These are phyloP conservation scores for Filobasidium uniguttulatum DNA, from an alignment of 1,284 basidiomycete species.

Conservation along the genomic window DNA sequence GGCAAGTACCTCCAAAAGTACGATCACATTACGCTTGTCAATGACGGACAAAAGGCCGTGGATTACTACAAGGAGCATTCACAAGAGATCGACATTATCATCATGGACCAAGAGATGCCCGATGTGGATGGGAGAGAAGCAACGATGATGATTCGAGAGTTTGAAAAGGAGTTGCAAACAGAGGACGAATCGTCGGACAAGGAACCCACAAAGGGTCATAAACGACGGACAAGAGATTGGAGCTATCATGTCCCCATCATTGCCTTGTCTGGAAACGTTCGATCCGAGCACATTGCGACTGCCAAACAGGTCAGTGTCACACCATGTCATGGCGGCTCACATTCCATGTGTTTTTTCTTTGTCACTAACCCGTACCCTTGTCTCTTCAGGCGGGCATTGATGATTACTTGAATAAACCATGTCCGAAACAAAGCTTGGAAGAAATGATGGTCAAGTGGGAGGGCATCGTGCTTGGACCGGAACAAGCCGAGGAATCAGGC, in stretches of 20 bases:
- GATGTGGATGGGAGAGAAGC: constrained; percentile 4
- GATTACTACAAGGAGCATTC: constrained; percentile 4
- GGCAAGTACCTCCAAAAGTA: constrained; percentile 2
- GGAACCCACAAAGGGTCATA: neutral
- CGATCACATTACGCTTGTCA: neutral
- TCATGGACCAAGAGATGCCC: constrained; percentile 10
- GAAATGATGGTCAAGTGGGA: constrained; percentile 8
- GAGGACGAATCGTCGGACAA: no score
- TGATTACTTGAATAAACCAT: constrained; percentile 7
- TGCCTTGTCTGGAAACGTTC: constrained; percentile 5
- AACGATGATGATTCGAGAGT: constrained; percentile 4
- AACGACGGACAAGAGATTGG: neutral
- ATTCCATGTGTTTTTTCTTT: no score
- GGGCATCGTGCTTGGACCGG: neutral
- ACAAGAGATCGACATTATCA: constrained; percentile 3
- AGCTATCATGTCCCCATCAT: constrained; percentile 4
- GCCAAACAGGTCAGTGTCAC: constrained; percentile 6
- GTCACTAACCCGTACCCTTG: no score
- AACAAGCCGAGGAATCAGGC: neutral
- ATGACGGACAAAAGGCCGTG: constrained; percentile 6
- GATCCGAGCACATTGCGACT: constrained; percentile 8
- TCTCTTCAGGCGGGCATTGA: constrained; percentile 5
- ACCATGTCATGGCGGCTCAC: no score
- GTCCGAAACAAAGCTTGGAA: neutral
- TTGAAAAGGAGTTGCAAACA: neutral